These are phyloP conservation scores for Amphicarpaea edgeworthii DNA, from an alignment of 306 rosid species.

Conservation along the genomic window DNA sequence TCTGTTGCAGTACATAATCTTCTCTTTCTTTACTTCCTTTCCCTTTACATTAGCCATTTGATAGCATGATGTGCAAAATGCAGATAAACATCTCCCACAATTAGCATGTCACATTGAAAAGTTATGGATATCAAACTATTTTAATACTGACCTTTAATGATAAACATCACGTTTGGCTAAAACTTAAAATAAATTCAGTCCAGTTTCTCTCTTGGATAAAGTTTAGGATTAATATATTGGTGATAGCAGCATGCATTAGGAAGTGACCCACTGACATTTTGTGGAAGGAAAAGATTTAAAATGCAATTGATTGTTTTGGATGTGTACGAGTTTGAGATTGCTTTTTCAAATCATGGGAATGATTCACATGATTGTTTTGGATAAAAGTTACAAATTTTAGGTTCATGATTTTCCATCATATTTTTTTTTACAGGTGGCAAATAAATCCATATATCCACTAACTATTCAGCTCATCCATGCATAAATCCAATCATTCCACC, in stretches of 20 bases:
- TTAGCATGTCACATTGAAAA: slow-evolving; percentile 8
- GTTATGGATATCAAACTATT: slow-evolving; percentile 28
- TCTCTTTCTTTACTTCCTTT: neutral
- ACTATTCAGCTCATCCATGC: neutral
- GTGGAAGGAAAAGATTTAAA: neutral
- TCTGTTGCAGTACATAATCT: neutral
- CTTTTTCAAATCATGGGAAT: slow-evolving; percentile 1
- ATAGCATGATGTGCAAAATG: slow-evolving; percentile 24
- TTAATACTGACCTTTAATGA: neutral
- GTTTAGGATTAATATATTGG: neutral
- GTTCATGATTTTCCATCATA: neutral
- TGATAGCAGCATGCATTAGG: neutral
- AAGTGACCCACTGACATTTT: neutral
- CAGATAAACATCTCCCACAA: slow-evolving; percentile 14
- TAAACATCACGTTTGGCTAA: neutral
- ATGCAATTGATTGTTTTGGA: slow-evolving; percentile 2
- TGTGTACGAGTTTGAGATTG: slow-evolving; percentile 7
- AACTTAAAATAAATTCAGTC: neutral
- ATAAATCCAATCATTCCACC: neutral
- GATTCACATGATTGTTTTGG: slow-evolving; percentile 10
- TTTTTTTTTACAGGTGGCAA: neutral
- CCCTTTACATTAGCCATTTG: slow-evolving; percentile 29
- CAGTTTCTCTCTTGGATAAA: neutral
- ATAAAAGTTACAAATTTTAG: neutral
- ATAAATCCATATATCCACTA: neutral